These are phyloP conservation scores for Vitis cinerea DNA, from an alignment of 164 flowering plant genomes.

Conservation along the genomic window DNA sequence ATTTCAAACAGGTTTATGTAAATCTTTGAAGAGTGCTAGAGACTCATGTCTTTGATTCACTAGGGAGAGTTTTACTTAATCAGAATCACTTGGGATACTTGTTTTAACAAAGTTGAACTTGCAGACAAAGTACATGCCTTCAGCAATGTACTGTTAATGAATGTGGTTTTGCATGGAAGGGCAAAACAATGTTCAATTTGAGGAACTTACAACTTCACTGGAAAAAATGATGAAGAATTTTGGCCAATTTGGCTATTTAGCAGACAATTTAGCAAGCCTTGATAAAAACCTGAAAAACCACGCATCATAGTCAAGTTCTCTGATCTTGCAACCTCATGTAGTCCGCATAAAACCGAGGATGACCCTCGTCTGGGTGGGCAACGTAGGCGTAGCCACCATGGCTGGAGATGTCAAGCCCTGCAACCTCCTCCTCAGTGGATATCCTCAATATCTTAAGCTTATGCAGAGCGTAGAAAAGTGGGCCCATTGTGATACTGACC, in stretches of 20 bases:
- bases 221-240: too few species aligned
- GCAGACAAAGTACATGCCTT: too few species aligned
- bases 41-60: too few species aligned
- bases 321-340: slow-evolving; percentile 30
- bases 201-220: too few species aligned
- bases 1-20: not conserved
- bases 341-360: slow-evolving; percentile 50
- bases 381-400: slow-evolving; percentile 73
- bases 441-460: slow-evolving; percentile 53
- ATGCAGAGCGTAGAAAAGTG: slow-evolving; percentile 54
- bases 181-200: too few species aligned
- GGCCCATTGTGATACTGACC: slow-evolving; percentile 81
- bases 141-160: too few species aligned
- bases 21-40: not conserved
- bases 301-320: not conserved
- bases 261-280: too few species aligned
- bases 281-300: not conserved
- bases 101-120: too few species aligned
- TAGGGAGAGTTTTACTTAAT: too few species aligned
- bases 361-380: slow-evolving; percentile 34
- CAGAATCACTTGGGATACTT: too few species aligned
- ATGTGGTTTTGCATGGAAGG: too few species aligned
- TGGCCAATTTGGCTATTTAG: too few species aligned
- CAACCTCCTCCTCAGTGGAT: slow-evolving; percentile 53
- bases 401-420: slow-evolving; percentile 73